These are phyloP conservation scores for Plantago elongata DNA, from an alignment of 257 asterid species.

Conservation along the genomic window DNA sequence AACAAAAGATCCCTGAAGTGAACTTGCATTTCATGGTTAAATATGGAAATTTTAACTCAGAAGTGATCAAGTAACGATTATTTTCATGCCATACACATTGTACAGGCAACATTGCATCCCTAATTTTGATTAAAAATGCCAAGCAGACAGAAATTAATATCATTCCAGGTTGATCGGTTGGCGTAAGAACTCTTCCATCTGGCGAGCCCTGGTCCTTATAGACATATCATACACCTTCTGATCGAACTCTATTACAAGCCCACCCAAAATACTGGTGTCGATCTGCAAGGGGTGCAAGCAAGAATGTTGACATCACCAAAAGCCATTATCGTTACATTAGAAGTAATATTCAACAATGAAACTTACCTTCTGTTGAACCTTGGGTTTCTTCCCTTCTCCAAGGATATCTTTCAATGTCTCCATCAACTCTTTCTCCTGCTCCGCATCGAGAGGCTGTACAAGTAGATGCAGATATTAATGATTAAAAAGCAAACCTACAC, in stretches of 20 bases:
- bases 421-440: conserved; percentile 84
- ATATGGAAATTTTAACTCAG: not conserved
- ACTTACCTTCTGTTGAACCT: conserved; percentile 74
- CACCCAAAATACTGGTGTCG: conserved; percentile 94
- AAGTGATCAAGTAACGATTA: not conserved
- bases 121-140: not conserved
- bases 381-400: conserved; percentile 70
- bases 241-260: conserved; percentile 70
- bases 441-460: conserved; percentile 67
- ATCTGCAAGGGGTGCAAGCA: conserved; percentile 39
- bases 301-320: not conserved
- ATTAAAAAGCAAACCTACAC: not conserved
- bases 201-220: conserved; percentile 82
- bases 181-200: conserved; percentile 96
- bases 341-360: not conserved
- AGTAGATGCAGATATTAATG: conserved; percentile 9
- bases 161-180: conserved; percentile 57
- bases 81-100: not conserved
- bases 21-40: not conserved
- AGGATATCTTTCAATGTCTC: conserved; percentile 73
- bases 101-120: not conserved
- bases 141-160: not conserved
- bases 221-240: conserved; percentile 94
- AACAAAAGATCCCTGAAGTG: not conserved
- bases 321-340: not conserved